Evolutionary conservation across 768 basidiomycete genomes (phyloP).

Genomic region (Suillus spraguei): DNA sequence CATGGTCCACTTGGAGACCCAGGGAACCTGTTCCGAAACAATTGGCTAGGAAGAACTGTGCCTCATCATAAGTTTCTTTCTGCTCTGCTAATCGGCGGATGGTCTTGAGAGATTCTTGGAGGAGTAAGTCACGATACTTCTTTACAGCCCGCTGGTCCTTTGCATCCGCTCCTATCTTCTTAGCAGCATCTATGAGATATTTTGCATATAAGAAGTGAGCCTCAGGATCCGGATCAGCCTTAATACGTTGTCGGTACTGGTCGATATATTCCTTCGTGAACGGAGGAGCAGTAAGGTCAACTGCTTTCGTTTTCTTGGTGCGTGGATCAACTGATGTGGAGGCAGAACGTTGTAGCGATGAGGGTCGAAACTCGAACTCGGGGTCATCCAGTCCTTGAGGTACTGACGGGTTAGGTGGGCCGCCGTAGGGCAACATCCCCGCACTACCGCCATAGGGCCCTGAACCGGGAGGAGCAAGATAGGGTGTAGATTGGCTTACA

Average conservation of each 20-base stretch:
- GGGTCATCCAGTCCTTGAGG: constrained; percentile 37
- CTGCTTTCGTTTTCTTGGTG: constrained; percentile 75
- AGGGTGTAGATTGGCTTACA: constrained; percentile 32
- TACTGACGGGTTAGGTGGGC: constrained; percentile 24
- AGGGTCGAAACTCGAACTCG: constrained; percentile 61
- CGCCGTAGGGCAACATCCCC: constrained; percentile 20
- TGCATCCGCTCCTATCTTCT: constrained; percentile 75
- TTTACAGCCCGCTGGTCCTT: constrained; percentile 83
- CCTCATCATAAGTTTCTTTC: constrained; percentile 90
- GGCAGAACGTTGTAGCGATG: constrained; percentile 53
- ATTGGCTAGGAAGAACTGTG: constrained; percentile 98
- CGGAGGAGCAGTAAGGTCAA: constrained; percentile 81
- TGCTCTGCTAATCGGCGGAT: constrained; percentile 92
- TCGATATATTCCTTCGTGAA: constrained; percentile 97
- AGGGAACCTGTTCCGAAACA: constrained; percentile 95
- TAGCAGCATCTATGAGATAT: constrained; percentile 98
- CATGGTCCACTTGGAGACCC: constrained; percentile 96
- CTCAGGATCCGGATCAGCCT: constrained; percentile 96
- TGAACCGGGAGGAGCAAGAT: constrained; percentile 34
- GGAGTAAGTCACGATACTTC: constrained; percentile 87
- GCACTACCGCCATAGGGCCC: constrained; percentile 24
- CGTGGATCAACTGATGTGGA: constrained; percentile 55
- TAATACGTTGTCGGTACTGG: constrained; percentile 95
- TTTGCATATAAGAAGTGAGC: constrained; percentile 98
- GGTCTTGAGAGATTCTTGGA: constrained; percentile 89